These are phyloP conservation scores for Heliamphora pulchella DNA, from an alignment of 179 eudicot species.

Conservation along the genomic window DNA sequence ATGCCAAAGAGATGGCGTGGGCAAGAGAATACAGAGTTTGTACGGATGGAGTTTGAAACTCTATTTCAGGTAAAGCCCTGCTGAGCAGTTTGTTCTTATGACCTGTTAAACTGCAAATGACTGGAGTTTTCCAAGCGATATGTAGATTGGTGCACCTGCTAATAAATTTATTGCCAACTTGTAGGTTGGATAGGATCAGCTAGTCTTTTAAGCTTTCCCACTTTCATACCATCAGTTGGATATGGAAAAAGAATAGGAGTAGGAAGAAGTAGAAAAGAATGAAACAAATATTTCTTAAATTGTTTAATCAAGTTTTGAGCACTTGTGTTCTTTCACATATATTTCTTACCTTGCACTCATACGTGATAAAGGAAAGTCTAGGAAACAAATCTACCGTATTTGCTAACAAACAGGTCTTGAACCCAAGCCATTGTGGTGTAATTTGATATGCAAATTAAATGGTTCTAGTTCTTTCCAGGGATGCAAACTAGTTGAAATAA, in stretches of 20 bases:
- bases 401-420: background rate
- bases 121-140: background rate
- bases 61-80: conserved; percentile 63
- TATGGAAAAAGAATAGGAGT: background rate
- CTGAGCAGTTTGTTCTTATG: background rate
- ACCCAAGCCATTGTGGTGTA: background rate
- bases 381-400: background rate
- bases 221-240: background rate
- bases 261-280: background rate
- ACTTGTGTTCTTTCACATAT: background rate
- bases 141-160: background rate
- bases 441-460: background rate
- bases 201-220: background rate
- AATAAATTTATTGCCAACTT: background rate
- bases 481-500: background rate
- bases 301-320: background rate
- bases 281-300: background rate
- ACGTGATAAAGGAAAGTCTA: background rate
- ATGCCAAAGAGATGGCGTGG: conserved; percentile 99
- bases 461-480: background rate
- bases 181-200: background rate
- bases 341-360: background rate
- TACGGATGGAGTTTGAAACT: conserved; percentile 76
- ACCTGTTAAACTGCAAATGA: background rate
- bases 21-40: conserved; percentile 64